Evolutionary conservation across 2,329 filamentous ascomycete genomes (phyloP), one percentile per base, ranked within the genome.

Genomic region (Fusarium aywerte): DNA sequence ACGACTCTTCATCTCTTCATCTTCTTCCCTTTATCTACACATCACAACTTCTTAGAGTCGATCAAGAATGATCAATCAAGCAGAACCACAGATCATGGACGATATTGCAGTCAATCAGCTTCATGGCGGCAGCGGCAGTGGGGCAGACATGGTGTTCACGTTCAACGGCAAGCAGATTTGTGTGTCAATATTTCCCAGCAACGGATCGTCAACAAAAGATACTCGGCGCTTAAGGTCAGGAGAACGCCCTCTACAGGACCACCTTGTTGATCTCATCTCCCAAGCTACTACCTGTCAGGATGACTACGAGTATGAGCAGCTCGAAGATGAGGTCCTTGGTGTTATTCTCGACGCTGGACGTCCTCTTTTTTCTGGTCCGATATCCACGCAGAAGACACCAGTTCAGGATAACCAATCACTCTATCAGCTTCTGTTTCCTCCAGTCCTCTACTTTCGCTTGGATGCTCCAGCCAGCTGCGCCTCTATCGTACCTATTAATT

Each of bases 321-420:
- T 58, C 1, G 54, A 7, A 16, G 32, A 58, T 7, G 31, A 44
- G 7, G 20, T 25, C 1, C 7, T 58, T 9, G 0, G 2, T 1
- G 3, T 13, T 2, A 27, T 58, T 21, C 48, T 55, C 1, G 31
- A 38, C 1, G 11, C 11, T 3, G 54, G 54, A n/a, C 32, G 20
- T 9, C n/a, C 16, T 15, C 20, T 55, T 32, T 58, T 58, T 4
- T 1, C 0, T 1, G 5, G 18, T 1, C 4, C 12, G 3, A 38
- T 15, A 21, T 18, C 16, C 5, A 4, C 25, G 1, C 44, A 29
- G 9, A 13, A 4, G 0, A 3, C 3, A 21, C 2, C 0, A 0
- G 1, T 2, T 0, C 18, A 7, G 0, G 3, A 12, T 0, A 13
- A 4, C 7, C 7, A 18, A 9, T 25, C 12, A 15, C 20, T 54